Evolutionary conservation across 495 filamentous ascomycete genomes (phyloP).

Genomic region (Penicillium malachiteum): DNA sequence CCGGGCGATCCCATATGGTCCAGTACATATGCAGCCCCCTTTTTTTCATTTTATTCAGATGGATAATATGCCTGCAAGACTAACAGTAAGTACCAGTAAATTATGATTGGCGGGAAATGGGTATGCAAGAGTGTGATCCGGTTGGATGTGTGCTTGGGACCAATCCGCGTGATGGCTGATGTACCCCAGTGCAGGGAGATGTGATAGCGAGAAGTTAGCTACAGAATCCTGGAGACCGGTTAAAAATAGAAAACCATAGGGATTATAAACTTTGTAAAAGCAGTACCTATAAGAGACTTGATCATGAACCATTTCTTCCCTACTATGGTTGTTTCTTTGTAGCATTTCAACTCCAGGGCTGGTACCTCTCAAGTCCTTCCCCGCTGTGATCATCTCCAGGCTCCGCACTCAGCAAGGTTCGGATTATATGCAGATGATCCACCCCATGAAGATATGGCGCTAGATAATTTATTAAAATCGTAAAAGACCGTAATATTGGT

Average conservation of each 20-base stretch:
- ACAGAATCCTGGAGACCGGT: background rate
- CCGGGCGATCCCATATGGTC: conserved; percentile 1
- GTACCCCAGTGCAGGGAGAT: background rate
- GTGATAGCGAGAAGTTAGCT: background rate
- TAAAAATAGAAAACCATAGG: background rate
- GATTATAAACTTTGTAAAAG: background rate
- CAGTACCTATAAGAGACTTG: no score
- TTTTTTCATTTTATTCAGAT: background rate
- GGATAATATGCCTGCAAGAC: background rate
- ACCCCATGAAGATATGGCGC: background rate
- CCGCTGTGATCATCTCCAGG: background rate
- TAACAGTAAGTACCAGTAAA: background rate
- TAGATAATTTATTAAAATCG: background rate
- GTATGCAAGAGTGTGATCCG: background rate
- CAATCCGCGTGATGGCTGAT: background rate
- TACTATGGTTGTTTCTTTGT: no score
- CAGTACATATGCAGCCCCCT: conserved; percentile 2
- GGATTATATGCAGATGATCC: background rate
- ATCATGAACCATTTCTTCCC: no score
- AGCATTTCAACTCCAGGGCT: no score
- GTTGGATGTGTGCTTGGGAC: background rate
- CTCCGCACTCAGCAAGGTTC: conserved; percentile 2
- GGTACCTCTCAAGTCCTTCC: background rate
- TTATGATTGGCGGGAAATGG: background rate
- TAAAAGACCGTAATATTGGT: background rate